phyloP scores from a whole-genome alignment of 441 rosid genomes.

The Biscutella laevigata region DNA sequence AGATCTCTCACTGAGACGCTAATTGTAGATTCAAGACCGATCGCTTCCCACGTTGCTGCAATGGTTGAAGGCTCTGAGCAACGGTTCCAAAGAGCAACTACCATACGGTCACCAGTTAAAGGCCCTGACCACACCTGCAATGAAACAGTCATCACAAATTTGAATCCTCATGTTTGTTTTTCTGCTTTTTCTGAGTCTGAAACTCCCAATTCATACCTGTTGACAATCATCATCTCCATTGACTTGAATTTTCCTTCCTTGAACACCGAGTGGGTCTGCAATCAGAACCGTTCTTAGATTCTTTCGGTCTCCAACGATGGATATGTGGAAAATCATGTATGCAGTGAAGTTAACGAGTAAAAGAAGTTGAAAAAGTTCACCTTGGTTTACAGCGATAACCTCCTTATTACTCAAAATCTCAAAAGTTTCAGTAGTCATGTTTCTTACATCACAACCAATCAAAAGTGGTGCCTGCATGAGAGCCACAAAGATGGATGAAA shows the following conservation, averaged over 20 bases:
- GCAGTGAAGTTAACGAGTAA: neutral
- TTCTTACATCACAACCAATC: slow-evolving; percentile 86
- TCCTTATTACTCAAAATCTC: slow-evolving; percentile 75
- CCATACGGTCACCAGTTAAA: slow-evolving; percentile 57
- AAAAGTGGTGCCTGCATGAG: slow-evolving; percentile 78
- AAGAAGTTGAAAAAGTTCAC: slow-evolving; percentile 28
- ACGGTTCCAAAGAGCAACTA: slow-evolving; percentile 81
- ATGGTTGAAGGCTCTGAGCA: slow-evolving; percentile 57
- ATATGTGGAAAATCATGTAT: neutral
- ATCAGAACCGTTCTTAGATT: slow-evolving; percentile 17
- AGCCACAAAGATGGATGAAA: neutral
- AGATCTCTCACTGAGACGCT: slow-evolving; percentile 60
- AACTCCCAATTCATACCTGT: slow-evolving; percentile 38
- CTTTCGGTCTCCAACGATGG: slow-evolving; percentile 8
- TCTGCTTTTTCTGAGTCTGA: neutral
- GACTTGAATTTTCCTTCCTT: slow-evolving; percentile 68
- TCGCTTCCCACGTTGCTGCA: slow-evolving; percentile 54
- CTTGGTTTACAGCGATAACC: slow-evolving; percentile 84
- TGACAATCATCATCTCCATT: slow-evolving; percentile 54
- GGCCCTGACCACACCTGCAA: slow-evolving; percentile 92
- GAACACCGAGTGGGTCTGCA: slow-evolving; percentile 87
- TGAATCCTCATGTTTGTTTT: neutral
- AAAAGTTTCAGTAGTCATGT: slow-evolving; percentile 62
- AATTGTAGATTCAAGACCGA: slow-evolving; percentile 62
- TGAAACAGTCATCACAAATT: slow-evolving; percentile 5